Conservation (phyloP, 2,329 filamentous ascomycete species). For the Geosmithia putterillii region DNA sequence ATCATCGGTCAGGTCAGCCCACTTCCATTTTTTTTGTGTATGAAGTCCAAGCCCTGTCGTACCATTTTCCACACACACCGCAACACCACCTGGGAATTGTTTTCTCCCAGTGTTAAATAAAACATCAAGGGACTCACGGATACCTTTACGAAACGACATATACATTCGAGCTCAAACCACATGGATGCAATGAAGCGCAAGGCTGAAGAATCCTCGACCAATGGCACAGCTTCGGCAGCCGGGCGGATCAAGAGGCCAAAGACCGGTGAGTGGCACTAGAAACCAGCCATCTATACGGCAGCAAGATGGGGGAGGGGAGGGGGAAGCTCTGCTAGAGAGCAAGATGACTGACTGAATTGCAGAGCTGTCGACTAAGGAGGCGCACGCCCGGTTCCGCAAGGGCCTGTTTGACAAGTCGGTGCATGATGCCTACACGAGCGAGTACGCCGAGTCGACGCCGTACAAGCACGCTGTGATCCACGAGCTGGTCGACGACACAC, state of each 20-base stretch:
- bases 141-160: not conserved
- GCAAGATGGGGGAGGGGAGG: not conserved
- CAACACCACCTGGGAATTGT: too few relatives aligned
- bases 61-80: not conserved
- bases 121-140: too few relatives aligned
- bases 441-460: constrained; percentile 52
- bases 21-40: not conserved
- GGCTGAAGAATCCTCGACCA: constrained; percentile 29
- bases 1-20: not conserved
- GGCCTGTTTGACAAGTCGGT: constrained; percentile 52
- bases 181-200: constrained; percentile 43
- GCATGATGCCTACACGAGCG: constrained; percentile 44
- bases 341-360: not conserved
- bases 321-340: constrained; percentile 5
- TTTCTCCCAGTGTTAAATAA: not conserved
- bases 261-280: constrained; percentile 21
- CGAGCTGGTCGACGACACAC: constrained; percentile 62
- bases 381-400: constrained; percentile 47
- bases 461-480: constrained; percentile 93
- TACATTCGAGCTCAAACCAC: not conserved
- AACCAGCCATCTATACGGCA: constrained; percentile 3
- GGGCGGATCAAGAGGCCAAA: constrained; percentile 40
- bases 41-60: not conserved
- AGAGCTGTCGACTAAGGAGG: constrained; percentile 36
- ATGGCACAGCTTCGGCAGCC: constrained; percentile 22